Evolutionary conservation across 306 rosid genomes (phyloP).

Genomic region (Astragalus glycyphyllos): DNA sequence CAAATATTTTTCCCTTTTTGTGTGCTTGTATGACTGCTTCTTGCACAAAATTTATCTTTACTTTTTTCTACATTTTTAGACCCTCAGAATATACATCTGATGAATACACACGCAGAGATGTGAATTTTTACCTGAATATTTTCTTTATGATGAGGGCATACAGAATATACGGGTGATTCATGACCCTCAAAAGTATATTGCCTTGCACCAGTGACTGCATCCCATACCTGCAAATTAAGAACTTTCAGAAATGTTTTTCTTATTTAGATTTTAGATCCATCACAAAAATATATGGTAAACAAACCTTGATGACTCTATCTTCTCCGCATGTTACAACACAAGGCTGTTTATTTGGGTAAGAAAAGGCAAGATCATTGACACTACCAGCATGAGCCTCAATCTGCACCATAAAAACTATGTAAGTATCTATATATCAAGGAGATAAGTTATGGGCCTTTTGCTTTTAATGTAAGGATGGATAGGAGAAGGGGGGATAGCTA

Average conservation of each 20-base stretch:
- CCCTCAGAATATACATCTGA: constrained; percentile 11
- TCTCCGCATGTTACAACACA: constrained; percentile 96
- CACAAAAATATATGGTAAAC: constrained; percentile 47
- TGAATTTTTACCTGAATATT: constrained; percentile 79
- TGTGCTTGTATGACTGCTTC: not conserved
- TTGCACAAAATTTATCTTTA: not conserved
- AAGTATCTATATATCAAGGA: constrained; percentile 34
- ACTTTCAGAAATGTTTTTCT: constrained; percentile 33
- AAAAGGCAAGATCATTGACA: constrained; percentile 96
- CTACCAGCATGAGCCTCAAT: constrained; percentile 96
- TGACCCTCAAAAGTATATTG: constrained; percentile 92
- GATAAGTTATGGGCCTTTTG: constrained; percentile 5
- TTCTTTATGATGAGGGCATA: constrained; percentile 98
- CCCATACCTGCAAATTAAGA: constrained; percentile 85
- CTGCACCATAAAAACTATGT: constrained; percentile 54
- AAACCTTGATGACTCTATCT: constrained; percentile 95
- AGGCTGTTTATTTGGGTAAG: constrained; percentile 95
- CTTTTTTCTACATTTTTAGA: not conserved
- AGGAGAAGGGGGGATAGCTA: constrained; percentile 8
- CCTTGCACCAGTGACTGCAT: constrained; percentile 79
- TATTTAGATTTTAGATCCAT: constrained; percentile 37
- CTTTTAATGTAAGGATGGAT: constrained; percentile 13
- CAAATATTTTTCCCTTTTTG: constrained; percentile 10
- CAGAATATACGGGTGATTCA: constrained; percentile 91
- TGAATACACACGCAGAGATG: constrained; percentile 2